A percentile compares a stretch with the other conserved stretches of the same genome.
phyloP scores from a whole-genome alignment of 2,329 filamentous ascomycete genomes.

The Alternaria triticina region DNA sequence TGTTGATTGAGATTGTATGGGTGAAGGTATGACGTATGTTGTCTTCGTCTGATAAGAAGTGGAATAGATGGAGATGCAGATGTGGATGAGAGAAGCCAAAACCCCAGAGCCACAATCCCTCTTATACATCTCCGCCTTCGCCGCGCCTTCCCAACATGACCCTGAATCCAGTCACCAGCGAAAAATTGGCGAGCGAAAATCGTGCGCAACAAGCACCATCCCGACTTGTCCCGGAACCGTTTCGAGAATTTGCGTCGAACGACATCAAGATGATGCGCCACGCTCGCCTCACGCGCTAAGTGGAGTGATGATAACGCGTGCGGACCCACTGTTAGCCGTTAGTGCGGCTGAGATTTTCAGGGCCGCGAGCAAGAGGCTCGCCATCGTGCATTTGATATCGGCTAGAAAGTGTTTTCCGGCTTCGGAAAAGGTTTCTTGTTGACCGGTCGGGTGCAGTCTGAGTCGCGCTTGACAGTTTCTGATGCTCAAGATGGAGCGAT shows the following conservation, averaged over 20 bases:
- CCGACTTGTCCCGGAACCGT: constrained; percentile 26
- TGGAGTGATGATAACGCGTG: constrained; percentile 33
- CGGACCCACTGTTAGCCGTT: constrained; percentile 32
- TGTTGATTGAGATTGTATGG: neutral
- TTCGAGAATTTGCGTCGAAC: constrained; percentile 24
- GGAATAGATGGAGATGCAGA: neutral
- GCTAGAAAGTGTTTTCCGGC: neutral
- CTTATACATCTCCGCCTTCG: constrained; percentile 18
- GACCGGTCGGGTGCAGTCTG: neutral
- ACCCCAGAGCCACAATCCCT: neutral
- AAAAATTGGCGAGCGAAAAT: constrained; percentile 24
- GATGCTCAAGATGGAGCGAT: neutral
- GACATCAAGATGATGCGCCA: constrained; percentile 31
- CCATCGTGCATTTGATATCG: neutral
- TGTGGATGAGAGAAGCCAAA: neutral
- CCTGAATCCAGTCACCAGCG: constrained; percentile 6
- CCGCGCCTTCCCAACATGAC: constrained; percentile 16
- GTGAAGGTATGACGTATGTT: neutral
- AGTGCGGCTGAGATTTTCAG: constrained; percentile 32
- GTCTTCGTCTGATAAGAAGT: neutral
- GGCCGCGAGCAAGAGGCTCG: constrained; percentile 14
- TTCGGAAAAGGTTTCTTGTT: neutral
- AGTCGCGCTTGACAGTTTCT: neutral
- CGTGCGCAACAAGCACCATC: constrained; percentile 12
- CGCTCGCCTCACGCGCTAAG: constrained; percentile 21